Evolutionary conservation across 2,329 filamentous ascomycete genomes (phyloP).

Genomic region (Penicillium italicum): DNA sequence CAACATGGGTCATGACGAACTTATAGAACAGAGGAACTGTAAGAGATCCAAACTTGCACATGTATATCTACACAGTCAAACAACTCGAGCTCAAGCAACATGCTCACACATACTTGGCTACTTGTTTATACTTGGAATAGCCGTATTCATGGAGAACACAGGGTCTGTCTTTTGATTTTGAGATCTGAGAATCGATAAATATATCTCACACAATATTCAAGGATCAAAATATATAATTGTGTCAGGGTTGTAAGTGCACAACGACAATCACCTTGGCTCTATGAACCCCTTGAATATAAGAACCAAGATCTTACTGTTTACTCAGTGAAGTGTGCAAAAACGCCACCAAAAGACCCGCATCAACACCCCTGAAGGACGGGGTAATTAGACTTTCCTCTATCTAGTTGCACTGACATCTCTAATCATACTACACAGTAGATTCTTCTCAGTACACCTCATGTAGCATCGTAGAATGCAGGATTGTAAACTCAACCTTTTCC

Average conservation of each 20-base stretch:
- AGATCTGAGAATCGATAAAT: neutral
- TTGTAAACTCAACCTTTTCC: too few species aligned
- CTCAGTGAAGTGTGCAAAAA: neutral
- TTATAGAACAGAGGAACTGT: neutral
- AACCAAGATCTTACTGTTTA: neutral
- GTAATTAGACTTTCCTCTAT: neutral
- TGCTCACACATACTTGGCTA: neutral
- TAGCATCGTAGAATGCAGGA: neutral
- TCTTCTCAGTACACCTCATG: neutral
- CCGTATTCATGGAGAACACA: neutral
- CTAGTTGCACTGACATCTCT: neutral
- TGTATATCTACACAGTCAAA: neutral
- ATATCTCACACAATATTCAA: accelerated
- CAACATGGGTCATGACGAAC: neutral
- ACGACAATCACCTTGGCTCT: neutral
- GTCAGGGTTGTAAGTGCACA: neutral
- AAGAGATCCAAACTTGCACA: neutral
- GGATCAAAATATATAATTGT: neutral
- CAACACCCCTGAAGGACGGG: neutral
- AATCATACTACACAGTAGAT: neutral
- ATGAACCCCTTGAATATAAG: neutral
- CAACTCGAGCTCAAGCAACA: neutral
- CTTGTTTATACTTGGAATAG: neutral
- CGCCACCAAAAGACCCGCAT: neutral
- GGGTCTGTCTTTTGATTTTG: neutral